Base-by-base conservation (phyloP, 2,329 filamentous ascomycete genomes). In the Penicillium corylophilum region DNA sequence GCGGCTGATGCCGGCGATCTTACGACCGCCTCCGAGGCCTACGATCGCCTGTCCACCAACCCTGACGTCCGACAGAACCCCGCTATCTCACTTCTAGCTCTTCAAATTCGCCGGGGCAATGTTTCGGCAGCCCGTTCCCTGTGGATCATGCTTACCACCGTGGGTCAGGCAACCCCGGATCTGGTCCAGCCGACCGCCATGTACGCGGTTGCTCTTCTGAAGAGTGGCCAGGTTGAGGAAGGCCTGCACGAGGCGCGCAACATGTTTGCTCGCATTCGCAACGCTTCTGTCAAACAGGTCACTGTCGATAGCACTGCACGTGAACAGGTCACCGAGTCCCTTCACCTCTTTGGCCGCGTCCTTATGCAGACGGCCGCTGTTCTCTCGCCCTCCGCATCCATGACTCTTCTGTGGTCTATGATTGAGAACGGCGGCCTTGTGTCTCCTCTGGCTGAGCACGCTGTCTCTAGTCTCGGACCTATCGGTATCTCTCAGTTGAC, bases 151-250 rank as follows among this genome's bases (percentile, higher is more conserved):
- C 77, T 96, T 48, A 84, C 81, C 54, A 69, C 68, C 10, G 64
- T 84, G 52, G 79, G 83, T 64, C 76, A 80, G 46, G 80, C 84
- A 29, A 81, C 82, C 12, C 70, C 80, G 48, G 77, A 84, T 28
- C 87, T 95, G 71, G 88, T 96, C 56, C 91, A 96, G 74, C 89
- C 91, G 22, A 88, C 90, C 12, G 84, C 89, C 51, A 96, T 96
- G 90, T 96, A 93, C 65, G 85, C 89, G 13, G 84, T 95, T 51
- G 90, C 91, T 43, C 79, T 97, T 71, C 88, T 97, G 67, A 88
- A 89, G 48, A 90, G 89, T 56, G 90, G 91, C 38, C 86, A 91
- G 64, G 82, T 92, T 44, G 84, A 87, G n/a, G 89, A 93, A 66
- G 94, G 88, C 44, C 74, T 97, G 52, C 77, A 80, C 12, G 85